These are phyloP conservation scores for Plasmopara muralis DNA, from an alignment of 352 stramenopile genomes.

Conservation along the genomic window DNA sequence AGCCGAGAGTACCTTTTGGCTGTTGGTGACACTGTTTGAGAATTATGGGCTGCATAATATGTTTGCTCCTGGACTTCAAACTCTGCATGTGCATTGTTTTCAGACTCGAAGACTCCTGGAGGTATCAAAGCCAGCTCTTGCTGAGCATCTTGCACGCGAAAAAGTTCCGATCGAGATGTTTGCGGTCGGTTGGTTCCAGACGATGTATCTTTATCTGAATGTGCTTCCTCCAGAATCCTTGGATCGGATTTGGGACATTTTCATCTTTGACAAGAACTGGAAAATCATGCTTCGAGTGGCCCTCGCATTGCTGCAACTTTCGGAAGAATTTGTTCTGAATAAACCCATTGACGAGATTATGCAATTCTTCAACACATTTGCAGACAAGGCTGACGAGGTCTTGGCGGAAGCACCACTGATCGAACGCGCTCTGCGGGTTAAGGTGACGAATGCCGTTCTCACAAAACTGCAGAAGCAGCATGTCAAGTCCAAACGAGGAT, in stretches of 20 bases:
- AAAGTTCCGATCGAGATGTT: constrained; percentile 85
- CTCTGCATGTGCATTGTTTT: constrained; percentile 74
- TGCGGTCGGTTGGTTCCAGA: constrained; percentile 85
- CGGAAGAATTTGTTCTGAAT: constrained; percentile 48
- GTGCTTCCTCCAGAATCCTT: constrained; percentile 63
- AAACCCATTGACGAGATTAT: constrained; percentile 81
- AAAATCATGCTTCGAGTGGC: constrained; percentile 80
- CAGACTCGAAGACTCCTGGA: constrained; percentile 69
- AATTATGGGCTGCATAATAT: constrained; percentile 72
- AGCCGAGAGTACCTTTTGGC: constrained; percentile 74
- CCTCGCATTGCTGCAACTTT: constrained; percentile 60
- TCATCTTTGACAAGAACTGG: constrained; percentile 79
- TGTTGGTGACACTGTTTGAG: constrained; percentile 77
- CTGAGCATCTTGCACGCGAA: constrained; percentile 66
- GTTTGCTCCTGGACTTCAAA: constrained; percentile 66
- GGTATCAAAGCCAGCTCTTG: constrained; percentile 43
- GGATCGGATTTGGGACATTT: constrained; percentile 83
- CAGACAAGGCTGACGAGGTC: constrained; percentile 42
- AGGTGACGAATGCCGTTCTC: constrained; percentile 76
- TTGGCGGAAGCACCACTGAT: constrained; percentile 46
- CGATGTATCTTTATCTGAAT: constrained; percentile 81
- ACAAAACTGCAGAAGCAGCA: constrained; percentile 67
- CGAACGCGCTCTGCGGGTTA: constrained; percentile 48
- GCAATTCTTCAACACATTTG: constrained; percentile 84
- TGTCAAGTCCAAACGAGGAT: constrained; percentile 37